These are phyloP conservation scores for Trifolium repens DNA, from an alignment of 306 rosid species.

Conservation along the genomic window DNA sequence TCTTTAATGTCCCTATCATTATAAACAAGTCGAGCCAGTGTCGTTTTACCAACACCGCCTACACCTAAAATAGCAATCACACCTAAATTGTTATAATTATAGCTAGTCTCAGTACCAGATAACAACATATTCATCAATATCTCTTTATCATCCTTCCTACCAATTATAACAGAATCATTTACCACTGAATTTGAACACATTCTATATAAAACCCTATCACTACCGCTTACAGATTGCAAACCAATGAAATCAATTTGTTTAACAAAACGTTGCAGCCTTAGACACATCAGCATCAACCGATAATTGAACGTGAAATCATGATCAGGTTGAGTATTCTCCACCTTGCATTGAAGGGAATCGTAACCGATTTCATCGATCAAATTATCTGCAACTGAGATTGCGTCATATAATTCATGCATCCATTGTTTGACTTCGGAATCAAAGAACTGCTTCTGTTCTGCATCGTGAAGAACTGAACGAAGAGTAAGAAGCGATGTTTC, in stretches of 20 bases:
- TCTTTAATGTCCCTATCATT: not conserved
- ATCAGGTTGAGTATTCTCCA: not conserved
- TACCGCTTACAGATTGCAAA: constrained; percentile 20
- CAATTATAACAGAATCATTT: constrained; percentile 5
- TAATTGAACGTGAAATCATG: constrained; percentile 16
- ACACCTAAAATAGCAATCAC: constrained; percentile 1
- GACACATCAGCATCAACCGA: constrained; percentile 20
- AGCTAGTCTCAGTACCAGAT: not conserved
- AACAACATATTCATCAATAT: not conserved
- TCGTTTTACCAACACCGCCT: constrained; percentile 11
- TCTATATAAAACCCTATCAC: constrained; percentile 19
- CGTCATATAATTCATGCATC: constrained; percentile 13
- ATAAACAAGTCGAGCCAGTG: not conserved
- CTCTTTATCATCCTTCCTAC: constrained; percentile 41
- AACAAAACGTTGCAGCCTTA: constrained; percentile 40
- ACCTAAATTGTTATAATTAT: not conserved
- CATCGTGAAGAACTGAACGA: constrained; percentile 5
- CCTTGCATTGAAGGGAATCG: not conserved
- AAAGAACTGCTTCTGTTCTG: not conserved
- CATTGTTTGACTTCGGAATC: not conserved
- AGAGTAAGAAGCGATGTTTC: not conserved
- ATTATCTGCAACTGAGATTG: constrained; percentile 14
- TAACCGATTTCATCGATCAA: not conserved
- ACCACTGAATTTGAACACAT: not conserved
- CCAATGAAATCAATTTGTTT: constrained; percentile 41